Base-by-base conservation (phyloP, 495 filamentous ascomycete species). In the Haplographium delicatum region DNA sequence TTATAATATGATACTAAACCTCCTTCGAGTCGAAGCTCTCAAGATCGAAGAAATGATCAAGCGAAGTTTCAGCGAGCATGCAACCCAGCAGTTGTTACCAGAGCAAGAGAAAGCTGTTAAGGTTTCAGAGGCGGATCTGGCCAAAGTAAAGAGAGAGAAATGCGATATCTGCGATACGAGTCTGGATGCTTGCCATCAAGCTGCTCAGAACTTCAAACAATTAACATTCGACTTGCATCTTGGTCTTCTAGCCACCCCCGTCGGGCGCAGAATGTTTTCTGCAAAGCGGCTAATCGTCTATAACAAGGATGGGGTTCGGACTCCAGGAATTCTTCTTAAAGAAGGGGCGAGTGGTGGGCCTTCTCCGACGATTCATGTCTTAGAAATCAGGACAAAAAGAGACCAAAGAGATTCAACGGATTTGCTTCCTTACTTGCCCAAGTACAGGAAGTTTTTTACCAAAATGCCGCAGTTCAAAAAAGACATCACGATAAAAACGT, bases 21-120 rank as follows among this genome's bases (percentile, higher is more conserved):
- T 98, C 6, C 73, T 98, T 18, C 84, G 93, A 16, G 93, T 98
- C 15, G 93, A 98, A 68, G 94, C 93, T 5, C 69, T 98, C 47
- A 97, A 96, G 69, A 97, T 98, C 57, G 93, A 98, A 66, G 93
- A 98, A 68, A 98, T 98, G 93, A 98, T 98, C 71, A 98, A 98
- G 74, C 82, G 93, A 55, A 95, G 89, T 65, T 98, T 98, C 76
- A 95, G 89, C 50, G 93, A 98, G 67, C 93, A 98, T 69, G 90
- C 90, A n/a, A 96, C 94, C 0, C 94, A 97, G 60, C 91, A 94
- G 52, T 71, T 97, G 26, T 72, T 97, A 9, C 93, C 93, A 1
- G 89, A 96, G 66, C 91, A 96, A 55, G 91, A 97, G 68, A 91
- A 91, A 63, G 82, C 88, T 57, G 86, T 97, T 37, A 89, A 91